Conservation (phyloP, 148 eudicot genomes). For the Oxyria digyna region DNA sequence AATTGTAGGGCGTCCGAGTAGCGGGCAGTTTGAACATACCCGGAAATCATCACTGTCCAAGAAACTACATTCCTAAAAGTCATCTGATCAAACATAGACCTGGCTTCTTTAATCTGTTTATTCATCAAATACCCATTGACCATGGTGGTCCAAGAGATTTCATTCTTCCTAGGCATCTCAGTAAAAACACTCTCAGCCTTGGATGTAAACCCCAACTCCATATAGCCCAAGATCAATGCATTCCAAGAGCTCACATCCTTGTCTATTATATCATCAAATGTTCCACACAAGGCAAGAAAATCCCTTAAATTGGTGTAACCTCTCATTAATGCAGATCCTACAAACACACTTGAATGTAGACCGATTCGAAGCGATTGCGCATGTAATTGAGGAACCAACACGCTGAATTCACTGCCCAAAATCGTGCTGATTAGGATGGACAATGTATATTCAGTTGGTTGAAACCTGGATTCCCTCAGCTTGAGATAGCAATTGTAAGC, state of each 20-base stretch:
- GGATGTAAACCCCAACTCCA: constrained; percentile 41
- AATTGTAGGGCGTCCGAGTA: constrained; percentile 36
- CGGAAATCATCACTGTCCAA: constrained; percentile 74
- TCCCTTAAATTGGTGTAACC: constrained; percentile 37
- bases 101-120: constrained; percentile 32
- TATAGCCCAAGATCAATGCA: constrained; percentile 54
- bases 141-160: constrained; percentile 56
- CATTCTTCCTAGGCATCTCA: constrained; percentile 40
- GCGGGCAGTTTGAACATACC: constrained; percentile 30
- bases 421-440: constrained; percentile 36
- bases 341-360: constrained; percentile 26
- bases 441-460: constrained; percentile 45
- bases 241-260: constrained; percentile 48
- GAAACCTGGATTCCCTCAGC: constrained; percentile 25
- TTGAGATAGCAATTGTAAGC: constrained; percentile 22
- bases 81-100: constrained; percentile 30
- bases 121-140: constrained; percentile 56
- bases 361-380: constrained; percentile 26
- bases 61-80: constrained; percentile 40
- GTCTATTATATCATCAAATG: constrained; percentile 37
- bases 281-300: constrained; percentile 19
- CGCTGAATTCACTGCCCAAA: constrained; percentile 16
- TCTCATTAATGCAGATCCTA: constrained; percentile 56
- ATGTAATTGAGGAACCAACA: constrained; percentile 63
- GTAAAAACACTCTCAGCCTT: constrained; percentile 44